These are phyloP conservation scores for Sindora glabra DNA, from an alignment of 306 rosid species.

Conservation along the genomic window DNA sequence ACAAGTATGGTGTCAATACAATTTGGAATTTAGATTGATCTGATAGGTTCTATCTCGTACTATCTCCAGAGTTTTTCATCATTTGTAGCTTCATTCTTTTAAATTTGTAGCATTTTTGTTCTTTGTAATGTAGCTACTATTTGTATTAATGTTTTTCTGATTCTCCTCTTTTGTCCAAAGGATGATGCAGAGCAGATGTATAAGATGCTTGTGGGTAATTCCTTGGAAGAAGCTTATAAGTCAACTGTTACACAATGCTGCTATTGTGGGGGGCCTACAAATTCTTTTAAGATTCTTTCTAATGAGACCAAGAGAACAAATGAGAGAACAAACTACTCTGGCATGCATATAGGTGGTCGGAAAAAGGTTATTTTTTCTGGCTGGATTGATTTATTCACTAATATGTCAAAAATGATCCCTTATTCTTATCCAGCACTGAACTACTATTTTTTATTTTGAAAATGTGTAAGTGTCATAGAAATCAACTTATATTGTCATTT, in stretches of 20 bases:
- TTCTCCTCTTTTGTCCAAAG: conserved; percentile 28
- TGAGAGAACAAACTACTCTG: conserved; percentile 27
- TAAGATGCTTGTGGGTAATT: conserved; percentile 40
- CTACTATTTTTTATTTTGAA: not conserved
- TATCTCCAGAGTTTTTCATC: not conserved
- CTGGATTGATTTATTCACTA: conserved; percentile 11
- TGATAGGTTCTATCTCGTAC: too few relatives aligned
- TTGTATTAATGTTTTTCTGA: conserved; percentile 11
- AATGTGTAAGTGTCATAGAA: not conserved
- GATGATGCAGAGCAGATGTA: conserved; percentile 67
- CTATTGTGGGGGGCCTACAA: conserved; percentile 46
- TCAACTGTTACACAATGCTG: conserved; percentile 36
- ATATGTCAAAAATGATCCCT: not conserved
- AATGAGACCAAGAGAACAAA: conserved; percentile 34
- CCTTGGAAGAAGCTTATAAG: conserved; percentile 34
- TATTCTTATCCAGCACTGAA: not conserved
- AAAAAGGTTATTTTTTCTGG: conserved; percentile 58
- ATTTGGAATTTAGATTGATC: too few relatives aligned
- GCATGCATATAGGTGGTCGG: conserved; percentile 21
- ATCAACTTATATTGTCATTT: not conserved
- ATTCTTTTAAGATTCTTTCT: conserved; percentile 66
- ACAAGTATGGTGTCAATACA: too few relatives aligned
- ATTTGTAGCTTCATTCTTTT: not conserved
- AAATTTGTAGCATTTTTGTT: not conserved
- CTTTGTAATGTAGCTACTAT: not conserved